phyloP scores from a whole-genome alignment of 495 filamentous ascomycete species.

The Oleoguttula mirabilis region DNA sequence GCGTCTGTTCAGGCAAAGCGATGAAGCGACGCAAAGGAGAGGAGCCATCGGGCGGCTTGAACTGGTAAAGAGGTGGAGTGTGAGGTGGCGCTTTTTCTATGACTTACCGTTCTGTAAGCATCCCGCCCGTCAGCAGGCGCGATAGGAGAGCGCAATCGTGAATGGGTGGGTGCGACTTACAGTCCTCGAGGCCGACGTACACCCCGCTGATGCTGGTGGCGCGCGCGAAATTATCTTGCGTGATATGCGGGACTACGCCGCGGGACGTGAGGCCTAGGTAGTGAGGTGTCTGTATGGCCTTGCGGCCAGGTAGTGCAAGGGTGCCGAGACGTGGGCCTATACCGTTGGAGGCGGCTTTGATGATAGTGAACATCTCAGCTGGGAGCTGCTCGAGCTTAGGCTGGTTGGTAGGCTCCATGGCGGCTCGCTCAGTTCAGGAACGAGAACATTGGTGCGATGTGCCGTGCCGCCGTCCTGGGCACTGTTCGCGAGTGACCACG shows the following conservation, averaged over 20 bases:
- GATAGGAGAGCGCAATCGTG: slow-evolving; percentile 17
- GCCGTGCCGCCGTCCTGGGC: no score
- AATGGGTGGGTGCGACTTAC: slow-evolving; percentile 40
- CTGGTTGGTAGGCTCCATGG: neutral
- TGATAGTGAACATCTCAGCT: slow-evolving; percentile 33
- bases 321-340: slow-evolving; percentile 41
- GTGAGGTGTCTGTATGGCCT: slow-evolving; percentile 62
- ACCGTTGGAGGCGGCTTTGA: slow-evolving; percentile 17
- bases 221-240: slow-evolving; percentile 65
- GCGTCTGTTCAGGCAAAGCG: slow-evolving; percentile 37
- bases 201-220: slow-evolving; percentile 53
- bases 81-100: slow-evolving; percentile 54
- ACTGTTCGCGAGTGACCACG: no score
- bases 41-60: slow-evolving; percentile 24
- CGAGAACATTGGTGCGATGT: no score
- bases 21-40: slow-evolving; percentile 65
- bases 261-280: slow-evolving; percentile 69
- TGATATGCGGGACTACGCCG: slow-evolving; percentile 72
- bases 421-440: no score
- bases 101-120: slow-evolving; percentile 43
- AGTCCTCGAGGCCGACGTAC: slow-evolving; percentile 85
- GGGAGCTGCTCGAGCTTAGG: slow-evolving; percentile 1
- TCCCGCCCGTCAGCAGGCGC: slow-evolving; percentile 12
- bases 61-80: slow-evolving; percentile 40
- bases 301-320: slow-evolving; percentile 47